Conservation (phyloP, 805 yeast genomes). For the Yamadazyma kitorensis region DNA sequence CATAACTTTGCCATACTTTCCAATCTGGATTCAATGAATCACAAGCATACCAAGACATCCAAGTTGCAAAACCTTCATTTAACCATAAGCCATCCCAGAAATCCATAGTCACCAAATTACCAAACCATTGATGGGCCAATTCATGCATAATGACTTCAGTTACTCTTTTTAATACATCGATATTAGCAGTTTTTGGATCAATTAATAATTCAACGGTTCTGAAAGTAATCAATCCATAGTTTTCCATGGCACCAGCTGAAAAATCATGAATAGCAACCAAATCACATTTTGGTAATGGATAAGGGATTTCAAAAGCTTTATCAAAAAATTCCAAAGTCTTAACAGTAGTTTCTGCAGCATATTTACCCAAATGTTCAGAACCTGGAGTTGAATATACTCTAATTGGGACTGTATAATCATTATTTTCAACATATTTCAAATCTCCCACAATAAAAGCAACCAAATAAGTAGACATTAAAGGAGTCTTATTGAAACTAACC, state of each 20-base stretch:
- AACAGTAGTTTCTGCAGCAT: slow-evolving; percentile 72
- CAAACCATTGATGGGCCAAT: slow-evolving; percentile 91
- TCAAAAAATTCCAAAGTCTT: slow-evolving; percentile 74
- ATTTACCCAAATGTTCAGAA: slow-evolving; percentile 64
- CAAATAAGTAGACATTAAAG: slow-evolving; percentile 80
- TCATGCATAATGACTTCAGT: slow-evolving; percentile 88
- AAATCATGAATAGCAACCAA: slow-evolving; percentile 82
- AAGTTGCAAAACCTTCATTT: slow-evolving; percentile 87
- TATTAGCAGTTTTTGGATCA: slow-evolving; percentile 67
- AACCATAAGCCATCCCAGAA: slow-evolving; percentile 92
- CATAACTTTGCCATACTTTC: slow-evolving; percentile 85
- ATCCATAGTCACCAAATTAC: slow-evolving; percentile 86
- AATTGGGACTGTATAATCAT: slow-evolving; percentile 68
- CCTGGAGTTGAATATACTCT: slow-evolving; percentile 83
- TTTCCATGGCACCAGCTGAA: slow-evolving; percentile 89
- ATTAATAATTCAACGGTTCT: slow-evolving; percentile 72
- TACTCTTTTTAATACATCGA: slow-evolving; percentile 65
- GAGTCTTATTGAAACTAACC: slow-evolving; percentile 70
- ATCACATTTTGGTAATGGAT: slow-evolving; percentile 79
- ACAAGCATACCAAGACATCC: slow-evolving; percentile 88
- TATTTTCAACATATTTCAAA: slow-evolving; percentile 66
- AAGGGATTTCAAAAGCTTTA: slow-evolving; percentile 67
- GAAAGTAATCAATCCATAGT: slow-evolving; percentile 78
- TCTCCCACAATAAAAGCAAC: slow-evolving; percentile 84
- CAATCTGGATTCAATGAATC: slow-evolving; percentile 76